phyloP scores from a whole-genome alignment of 257 asterid genomes.

The Fraxinus americana region DNA sequence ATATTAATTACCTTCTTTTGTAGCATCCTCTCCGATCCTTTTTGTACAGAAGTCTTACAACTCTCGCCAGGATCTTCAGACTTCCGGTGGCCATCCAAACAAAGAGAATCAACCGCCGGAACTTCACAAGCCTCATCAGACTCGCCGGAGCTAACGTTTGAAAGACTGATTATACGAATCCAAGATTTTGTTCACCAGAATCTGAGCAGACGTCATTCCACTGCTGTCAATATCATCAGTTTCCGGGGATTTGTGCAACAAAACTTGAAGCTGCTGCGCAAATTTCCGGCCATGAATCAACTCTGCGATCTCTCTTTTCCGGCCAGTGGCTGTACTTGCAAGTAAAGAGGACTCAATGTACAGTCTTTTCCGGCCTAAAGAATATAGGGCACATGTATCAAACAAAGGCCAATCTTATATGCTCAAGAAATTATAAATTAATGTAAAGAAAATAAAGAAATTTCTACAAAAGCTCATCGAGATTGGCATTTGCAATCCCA shows the following conservation, averaged over 20 bases:
- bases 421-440: not conserved
- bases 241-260: not conserved
- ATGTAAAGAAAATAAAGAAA: not conserved
- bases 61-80: constrained; percentile 2
- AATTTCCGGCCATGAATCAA: constrained; percentile 12
- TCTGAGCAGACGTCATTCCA: not conserved
- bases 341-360: not conserved
- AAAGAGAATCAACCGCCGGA: not conserved
- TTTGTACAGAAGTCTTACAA: not conserved
- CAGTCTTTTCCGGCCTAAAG: not conserved
- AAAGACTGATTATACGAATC: not conserved
- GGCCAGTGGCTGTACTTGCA: not conserved
- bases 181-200: not conserved
- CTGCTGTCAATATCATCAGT: not conserved
- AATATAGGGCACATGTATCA: not conserved
- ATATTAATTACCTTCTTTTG: not conserved
- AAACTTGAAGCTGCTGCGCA: not conserved
- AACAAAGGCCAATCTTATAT: not conserved
- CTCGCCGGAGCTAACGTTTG: not conserved
- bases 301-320: constrained; percentile 14
- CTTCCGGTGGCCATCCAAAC: not conserved
- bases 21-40: constrained; percentile 20
- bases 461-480: not conserved
- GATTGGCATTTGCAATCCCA: not conserved
- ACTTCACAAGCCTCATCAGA: not conserved